Evolutionary conservation across 1,284 basidiomycete genomes (phyloP), one percentile per base, ranked within the genome.

Genomic region (Moesziomyces globuligerus): DNA sequence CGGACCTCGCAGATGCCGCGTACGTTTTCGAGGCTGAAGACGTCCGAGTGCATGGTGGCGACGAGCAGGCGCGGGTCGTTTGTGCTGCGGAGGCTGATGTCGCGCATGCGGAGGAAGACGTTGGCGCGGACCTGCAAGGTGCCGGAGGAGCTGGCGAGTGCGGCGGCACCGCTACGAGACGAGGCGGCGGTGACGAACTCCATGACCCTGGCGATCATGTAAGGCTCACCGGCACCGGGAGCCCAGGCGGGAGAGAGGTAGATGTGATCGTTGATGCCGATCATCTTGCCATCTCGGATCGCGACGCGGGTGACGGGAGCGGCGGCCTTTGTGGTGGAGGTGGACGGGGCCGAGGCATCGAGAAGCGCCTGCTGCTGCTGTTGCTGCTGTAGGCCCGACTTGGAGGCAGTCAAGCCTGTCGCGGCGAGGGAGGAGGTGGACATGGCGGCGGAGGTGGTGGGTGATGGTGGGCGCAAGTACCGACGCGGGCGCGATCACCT

Each of bases 121-220:
- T 93, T 92, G 51, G 94, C 86, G 43, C 94, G 89, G 68, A 93
- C 93, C 58, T 85, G 83, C 26, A 76, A 42, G 10, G 74, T 76
- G 37, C 72, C 50, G 67, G 72, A 64, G 78, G 66, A 64, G 48
- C 72, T 70, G 23, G 82, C 91, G 88, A 75, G 90, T 88, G 83
- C 88, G 87, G 38, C 86, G 84, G 83, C 89, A 88, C 76, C 84
- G 83, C 74, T 84, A 79, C 79, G 89, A 87, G 86, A 85, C 60
- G 89, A 89, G 80, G 90, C 88, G 32, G 91, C 89, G 41, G 91
- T 90, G 36, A 96, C 86, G 79, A 96, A 95, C 84, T 95, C 92
- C 91, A 97, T 96, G 83, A 97, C 93, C 70, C 94, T 89, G 45
- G 91, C 94, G 47, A 97, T 89, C 45, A 90, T 92, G 84, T 96